phyloP scores from a whole-genome alignment of 345 rosid genomes.

The Salix viminalis region DNA sequence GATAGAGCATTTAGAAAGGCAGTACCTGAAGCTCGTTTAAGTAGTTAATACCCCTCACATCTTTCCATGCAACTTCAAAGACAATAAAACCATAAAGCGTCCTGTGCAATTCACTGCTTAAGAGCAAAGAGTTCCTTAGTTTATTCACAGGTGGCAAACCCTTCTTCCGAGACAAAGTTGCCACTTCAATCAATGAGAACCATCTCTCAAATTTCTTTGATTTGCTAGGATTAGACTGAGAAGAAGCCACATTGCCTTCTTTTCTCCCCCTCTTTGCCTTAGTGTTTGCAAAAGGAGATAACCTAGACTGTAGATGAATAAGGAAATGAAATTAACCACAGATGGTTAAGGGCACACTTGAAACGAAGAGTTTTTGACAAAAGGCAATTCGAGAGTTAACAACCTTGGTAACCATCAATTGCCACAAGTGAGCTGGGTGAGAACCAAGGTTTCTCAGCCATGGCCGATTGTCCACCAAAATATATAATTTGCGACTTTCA shows the following conservation, averaged over 20 bases:
- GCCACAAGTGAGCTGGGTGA: constrained; percentile 81
- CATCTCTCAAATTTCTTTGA: constrained; percentile 50
- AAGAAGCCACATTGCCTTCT: constrained; percentile 33
- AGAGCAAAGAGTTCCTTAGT: constrained; percentile 48
- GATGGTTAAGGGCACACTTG: background rate
- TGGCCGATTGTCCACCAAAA: constrained; percentile 91
- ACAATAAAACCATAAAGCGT: constrained; percentile 86
- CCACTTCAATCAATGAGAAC: constrained; percentile 64
- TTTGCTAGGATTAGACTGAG: constrained; percentile 27
- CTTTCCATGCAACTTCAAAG: constrained; percentile 76
- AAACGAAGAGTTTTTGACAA: background rate
- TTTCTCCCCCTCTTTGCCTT: constrained; percentile 52
- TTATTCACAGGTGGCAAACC: constrained; percentile 66
- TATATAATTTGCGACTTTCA: constrained; percentile 73
- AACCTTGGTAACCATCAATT: constrained; percentile 98
- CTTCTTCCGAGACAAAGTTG: constrained; percentile 51
- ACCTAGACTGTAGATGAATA: constrained; percentile 68
- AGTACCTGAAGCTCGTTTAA: constrained; percentile 88
- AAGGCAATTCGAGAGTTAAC: constrained; percentile 1
- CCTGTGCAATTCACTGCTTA: constrained; percentile 65
- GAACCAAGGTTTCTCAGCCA: constrained; percentile 67
- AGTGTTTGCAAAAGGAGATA: constrained; percentile 91
- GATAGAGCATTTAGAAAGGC: constrained; percentile 8
- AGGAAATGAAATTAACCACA: constrained; percentile 14
- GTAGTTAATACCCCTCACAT: constrained; percentile 89